Conservation (phyloP, 2,329 filamentous ascomycete species). For the Ceratocystis papillata region DNA sequence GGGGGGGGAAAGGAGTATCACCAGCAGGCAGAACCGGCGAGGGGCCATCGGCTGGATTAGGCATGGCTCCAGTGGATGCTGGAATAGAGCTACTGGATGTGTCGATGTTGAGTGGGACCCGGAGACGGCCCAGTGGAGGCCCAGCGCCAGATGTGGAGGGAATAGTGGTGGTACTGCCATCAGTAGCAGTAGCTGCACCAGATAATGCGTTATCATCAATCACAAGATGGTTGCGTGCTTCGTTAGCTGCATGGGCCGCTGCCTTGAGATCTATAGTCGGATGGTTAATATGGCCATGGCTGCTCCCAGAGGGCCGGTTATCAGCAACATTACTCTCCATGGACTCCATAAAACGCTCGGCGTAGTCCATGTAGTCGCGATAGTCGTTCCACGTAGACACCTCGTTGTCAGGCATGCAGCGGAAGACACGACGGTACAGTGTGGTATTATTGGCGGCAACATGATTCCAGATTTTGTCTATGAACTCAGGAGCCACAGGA, state of each 20-base stretch:
- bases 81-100: constrained; percentile 24
- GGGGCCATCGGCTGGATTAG: constrained; percentile 30
- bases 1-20: constrained; percentile 39
- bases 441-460: constrained; percentile 92
- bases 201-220: constrained; percentile 8
- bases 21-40: constrained; percentile 37
- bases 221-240: constrained; percentile 29
- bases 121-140: constrained; percentile 6
- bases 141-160: constrained; percentile 8
- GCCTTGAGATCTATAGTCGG: constrained; percentile 26
- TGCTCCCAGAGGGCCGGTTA: constrained; percentile 36
- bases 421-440: constrained; percentile 84
- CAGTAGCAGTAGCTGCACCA: background rate
- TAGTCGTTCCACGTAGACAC: constrained; percentile 91
- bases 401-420: constrained; percentile 93
- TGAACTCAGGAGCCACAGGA: constrained; percentile 70
- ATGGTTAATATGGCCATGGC: constrained; percentile 32
- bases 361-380: constrained; percentile 69
- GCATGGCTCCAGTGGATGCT: background rate
- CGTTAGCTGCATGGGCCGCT: constrained; percentile 27
- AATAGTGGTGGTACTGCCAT: background rate
- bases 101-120: constrained; percentile 28
- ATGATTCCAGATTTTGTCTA: constrained; percentile 76
- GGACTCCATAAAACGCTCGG: constrained; percentile 61
- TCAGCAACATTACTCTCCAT: constrained; percentile 43